phyloP scores from a whole-genome alignment of 2,329 filamentous ascomycete genomes.

The Elsinoe perseae region DNA sequence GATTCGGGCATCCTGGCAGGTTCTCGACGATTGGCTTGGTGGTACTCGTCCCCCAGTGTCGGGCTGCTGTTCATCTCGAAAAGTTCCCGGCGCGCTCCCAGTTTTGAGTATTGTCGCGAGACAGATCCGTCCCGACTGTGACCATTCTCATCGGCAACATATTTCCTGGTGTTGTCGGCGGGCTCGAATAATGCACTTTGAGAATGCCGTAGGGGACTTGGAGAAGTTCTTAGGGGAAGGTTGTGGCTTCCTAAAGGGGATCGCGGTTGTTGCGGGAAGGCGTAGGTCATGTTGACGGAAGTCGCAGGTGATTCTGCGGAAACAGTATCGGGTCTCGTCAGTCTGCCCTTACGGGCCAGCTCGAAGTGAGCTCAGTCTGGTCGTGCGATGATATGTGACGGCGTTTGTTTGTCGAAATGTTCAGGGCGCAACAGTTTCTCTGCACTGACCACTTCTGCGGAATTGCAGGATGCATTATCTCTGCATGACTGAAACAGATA shows the following conservation, averaged over 20 bases:
- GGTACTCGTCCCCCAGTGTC: neutral
- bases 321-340: neutral
- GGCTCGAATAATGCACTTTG: constrained; percentile 13
- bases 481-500: constrained; percentile 3
- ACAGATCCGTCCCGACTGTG: neutral
- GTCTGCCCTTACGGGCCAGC: constrained; percentile 14
- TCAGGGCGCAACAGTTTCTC: constrained; percentile 9
- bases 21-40: neutral
- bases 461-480: constrained; percentile 10
- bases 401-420: constrained; percentile 9
- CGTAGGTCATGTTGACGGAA: constrained; percentile 13
- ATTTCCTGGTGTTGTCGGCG: neutral
- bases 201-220: constrained; percentile 16
- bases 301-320: neutral
- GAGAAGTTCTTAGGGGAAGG: constrained; percentile 14
- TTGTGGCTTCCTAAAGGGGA: constrained; percentile 16
- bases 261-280: constrained; percentile 12
- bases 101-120: constrained; percentile 8
- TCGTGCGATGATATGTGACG: neutral
- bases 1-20: constrained; percentile 12
- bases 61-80: constrained; percentile 15
- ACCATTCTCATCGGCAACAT: constrained; percentile 5
- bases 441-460: constrained; percentile 13
- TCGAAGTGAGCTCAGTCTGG: neutral
- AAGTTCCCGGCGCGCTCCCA: constrained; percentile 13